These are phyloP conservation scores for Pisolithus tinctorius DNA, from an alignment of 768 basidiomycete genomes.

Conservation along the genomic window DNA sequence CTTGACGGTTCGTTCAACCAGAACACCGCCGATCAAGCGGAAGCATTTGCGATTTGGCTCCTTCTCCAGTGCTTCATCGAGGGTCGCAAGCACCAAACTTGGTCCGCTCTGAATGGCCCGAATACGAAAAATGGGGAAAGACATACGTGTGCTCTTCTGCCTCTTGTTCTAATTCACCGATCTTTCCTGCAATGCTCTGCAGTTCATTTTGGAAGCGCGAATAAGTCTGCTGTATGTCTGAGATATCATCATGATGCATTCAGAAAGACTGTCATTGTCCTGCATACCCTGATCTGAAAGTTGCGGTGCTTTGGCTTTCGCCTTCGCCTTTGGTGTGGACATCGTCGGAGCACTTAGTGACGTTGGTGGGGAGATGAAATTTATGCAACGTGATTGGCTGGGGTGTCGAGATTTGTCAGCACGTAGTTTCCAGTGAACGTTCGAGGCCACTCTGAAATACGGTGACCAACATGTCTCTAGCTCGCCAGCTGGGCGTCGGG, in stretches of 20 bases:
- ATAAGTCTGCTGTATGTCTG: constrained; percentile 77
- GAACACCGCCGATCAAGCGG: constrained; percentile 89
- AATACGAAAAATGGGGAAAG: constrained; percentile 2
- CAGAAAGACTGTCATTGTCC: neutral
- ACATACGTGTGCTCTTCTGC: constrained; percentile 91
- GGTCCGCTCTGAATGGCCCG: neutral
- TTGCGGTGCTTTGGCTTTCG: constrained; percentile 50
- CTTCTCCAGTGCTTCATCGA: constrained; percentile 73
- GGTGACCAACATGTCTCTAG: constrained; percentile 47
- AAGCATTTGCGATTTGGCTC: constrained; percentile 95
- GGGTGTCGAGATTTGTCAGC: constrained; percentile 18
- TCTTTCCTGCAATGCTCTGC: constrained; percentile 87
- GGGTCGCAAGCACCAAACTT: constrained; percentile 83
- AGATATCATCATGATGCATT: constrained; percentile 33
- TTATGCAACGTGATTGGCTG: constrained; percentile 21
- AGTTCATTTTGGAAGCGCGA: constrained; percentile 81
- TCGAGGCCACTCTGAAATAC: constrained; percentile 31
- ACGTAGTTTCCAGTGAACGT: constrained; percentile 9
- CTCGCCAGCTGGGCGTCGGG: constrained; percentile 46
- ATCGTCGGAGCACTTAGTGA: constrained; percentile 20
- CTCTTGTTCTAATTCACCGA: constrained; percentile 93
- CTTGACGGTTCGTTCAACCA: constrained; percentile 93
- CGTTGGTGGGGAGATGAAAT: constrained; percentile 6
- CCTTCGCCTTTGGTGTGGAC: constrained; percentile 40
- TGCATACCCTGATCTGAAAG: constrained; percentile 69